A percentile compares a stretch with the other conserved stretches of the same genome.
Evolutionary conservation across 768 basidiomycete genomes (phyloP).

Genomic region (Tulasnella sp.): DNA sequence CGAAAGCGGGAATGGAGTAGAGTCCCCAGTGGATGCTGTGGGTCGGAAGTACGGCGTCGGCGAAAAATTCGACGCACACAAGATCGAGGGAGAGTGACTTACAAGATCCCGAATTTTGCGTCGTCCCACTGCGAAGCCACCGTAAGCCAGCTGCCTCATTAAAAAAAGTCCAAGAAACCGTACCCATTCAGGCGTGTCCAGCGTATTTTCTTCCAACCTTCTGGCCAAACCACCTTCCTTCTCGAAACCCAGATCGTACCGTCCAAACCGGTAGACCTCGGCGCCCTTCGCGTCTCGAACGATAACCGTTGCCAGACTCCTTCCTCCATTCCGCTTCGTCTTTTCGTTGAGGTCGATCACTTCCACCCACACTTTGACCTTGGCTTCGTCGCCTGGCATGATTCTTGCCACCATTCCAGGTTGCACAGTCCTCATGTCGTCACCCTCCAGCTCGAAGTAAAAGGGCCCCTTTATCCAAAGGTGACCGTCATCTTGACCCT

Average conservation of each 20-base stretch:
- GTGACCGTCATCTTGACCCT: neutral
- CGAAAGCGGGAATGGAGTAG: conserved; percentile 32
- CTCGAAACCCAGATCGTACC: conserved; percentile 37
- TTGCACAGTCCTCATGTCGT: conserved; percentile 40
- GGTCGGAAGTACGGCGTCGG: neutral
- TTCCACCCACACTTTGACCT: conserved; percentile 42
- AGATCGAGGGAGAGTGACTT: conserved; percentile 29
- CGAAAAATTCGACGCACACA: neutral
- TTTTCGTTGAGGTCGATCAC: conserved; percentile 4
- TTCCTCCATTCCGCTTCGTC: conserved; percentile 34
- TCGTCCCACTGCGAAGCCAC: conserved; percentile 42
- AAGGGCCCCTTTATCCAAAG: conserved; percentile 21
- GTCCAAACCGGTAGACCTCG: conserved; percentile 39
- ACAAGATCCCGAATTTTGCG: conserved; percentile 58
- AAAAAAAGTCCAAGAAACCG: conserved; percentile 25
- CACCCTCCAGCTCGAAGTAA: neutral
- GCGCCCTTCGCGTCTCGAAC: conserved; percentile 39
- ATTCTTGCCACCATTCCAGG: conserved; percentile 43
- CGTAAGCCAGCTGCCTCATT: conserved; percentile 7
- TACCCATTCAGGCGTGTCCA: conserved; percentile 55
- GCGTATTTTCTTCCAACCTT: neutral
- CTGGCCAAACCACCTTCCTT: neutral
- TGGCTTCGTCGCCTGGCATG: conserved; percentile 49
- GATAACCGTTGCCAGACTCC: conserved; percentile 31
- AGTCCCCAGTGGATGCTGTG: conserved; percentile 46